Base-by-base conservation (phyloP, 139 green algal species). In the Chlorokybus atmophyticus region DNA sequence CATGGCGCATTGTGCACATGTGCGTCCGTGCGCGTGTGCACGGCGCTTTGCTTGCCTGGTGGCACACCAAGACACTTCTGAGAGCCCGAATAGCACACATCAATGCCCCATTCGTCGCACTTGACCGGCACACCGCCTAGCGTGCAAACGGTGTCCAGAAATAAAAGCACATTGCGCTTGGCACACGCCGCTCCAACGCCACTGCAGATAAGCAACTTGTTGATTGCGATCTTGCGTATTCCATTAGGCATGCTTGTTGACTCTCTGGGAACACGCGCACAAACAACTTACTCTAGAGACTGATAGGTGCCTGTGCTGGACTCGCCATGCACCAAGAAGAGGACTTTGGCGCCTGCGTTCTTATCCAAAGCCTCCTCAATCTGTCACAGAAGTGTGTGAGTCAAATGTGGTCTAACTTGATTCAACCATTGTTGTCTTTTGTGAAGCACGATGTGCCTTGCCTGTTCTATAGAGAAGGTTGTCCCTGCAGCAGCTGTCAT, bases 71-170 rank as follows among this genome's bases (percentile, higher is more conserved):
- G 67, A 62, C 78, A 85, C 68, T 94, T 95, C 50, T 95, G 87
- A 29, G 68, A 83, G 50, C 85, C 50, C 40, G 35, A 66, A 23
- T 59, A 68, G 17, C 59, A 28, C 32, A 59, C 17, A 28, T 66
- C 51, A 2, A 74, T 21, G 1, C 50, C 62, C 23, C 32, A 52
- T 35, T 21, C 21, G 32, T 68, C 60, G 30, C 75, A 65, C 17
- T 70, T 41, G 24, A 93, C 42, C 8, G 85, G 85, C 35, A 93
- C 81, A 21, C 85, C 85, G 23, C 85, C 85, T 62, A 94, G 71
- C 0, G 78, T 82, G 79, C 82, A 88, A 30, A 95, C 87, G 1
- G 87, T 88, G 82, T 95, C 87, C 35, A 95, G 83, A 57, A 94
- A 76, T 62, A 95, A 77, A 73, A 95, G 59, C 24, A 41, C 42